Base-by-base conservation (phyloP, 306 rosid species). In the Malus fusca region DNA sequence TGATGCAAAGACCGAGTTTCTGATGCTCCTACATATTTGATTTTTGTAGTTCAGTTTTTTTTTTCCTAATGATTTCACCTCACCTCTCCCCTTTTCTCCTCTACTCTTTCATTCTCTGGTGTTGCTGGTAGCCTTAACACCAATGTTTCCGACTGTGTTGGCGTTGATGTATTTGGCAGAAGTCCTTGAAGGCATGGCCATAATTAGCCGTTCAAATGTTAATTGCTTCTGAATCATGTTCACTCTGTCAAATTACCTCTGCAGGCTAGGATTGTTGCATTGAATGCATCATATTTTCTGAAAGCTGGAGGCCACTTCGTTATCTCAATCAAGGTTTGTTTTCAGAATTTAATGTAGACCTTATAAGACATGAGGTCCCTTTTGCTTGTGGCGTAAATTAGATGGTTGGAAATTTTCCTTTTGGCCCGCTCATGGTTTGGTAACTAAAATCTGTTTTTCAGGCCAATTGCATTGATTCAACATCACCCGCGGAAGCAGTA, bases 391-490 rank as follows among this genome's bases (percentile, higher is more conserved):
- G 19, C 18, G 18, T 51, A 51, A 18, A 18, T 48, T 37, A 37
- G 14, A 26, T 3, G 0, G 18, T 5, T 37, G 40, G 21, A 46
- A 61, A 25, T 51, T 23, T 71, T 19, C 10, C 15, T 13, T 43
- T 25, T 33, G 58, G 58, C 26, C 22, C 51, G 55, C 14, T 2
- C 23, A 2, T 25, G 3, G 25, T 35, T 11, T 66, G 53, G 31
- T 46, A 3, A 26, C 33, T 61, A 13, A 43, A 18, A 5, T 42
- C 56, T 26, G 31, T 23, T n/a, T 75, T 15, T 23, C 78, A 95
- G 97, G 98, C 98, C 12, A 96, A 96, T 74, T 96, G 99, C 82
- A 96, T 96, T 9, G 98, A 96, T 53, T 89, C 93, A 2, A 96
- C 99, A 0, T 92, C 87, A 19, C 95, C 99, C 6, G 97, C 98